A percentile compares a stretch with the other conserved stretches of the same genome.
Conservation (phyloP, 2,329 filamentous ascomycete genomes). For the Fusarium heterosporum region DNA sequence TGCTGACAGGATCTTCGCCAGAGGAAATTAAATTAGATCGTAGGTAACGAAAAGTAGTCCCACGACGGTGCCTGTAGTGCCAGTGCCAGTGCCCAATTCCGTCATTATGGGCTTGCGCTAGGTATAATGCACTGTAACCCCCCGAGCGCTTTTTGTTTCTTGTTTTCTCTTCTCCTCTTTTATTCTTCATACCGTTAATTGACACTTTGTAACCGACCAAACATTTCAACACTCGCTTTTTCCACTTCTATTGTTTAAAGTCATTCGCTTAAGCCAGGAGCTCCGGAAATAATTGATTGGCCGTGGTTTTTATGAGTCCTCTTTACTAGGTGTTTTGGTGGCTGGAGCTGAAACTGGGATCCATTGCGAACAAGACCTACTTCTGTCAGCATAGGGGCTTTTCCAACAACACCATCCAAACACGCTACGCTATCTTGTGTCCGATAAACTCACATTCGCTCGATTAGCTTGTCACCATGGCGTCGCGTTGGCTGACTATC, state of each 20-base stretch:
- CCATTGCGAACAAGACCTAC: neutral
- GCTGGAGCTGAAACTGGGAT: conserved; percentile 30
- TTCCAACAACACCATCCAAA: conserved; percentile 1
- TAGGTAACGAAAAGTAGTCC: too few species aligned
- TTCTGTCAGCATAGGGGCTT: neutral
- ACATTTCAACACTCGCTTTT: conserved; percentile 2
- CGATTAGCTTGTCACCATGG: conserved; percentile 41
- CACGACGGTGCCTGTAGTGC: too few species aligned
- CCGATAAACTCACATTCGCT: neutral
- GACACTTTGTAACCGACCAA: neutral
- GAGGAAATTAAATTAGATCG: conserved; percentile 17
- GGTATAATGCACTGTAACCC: neutral
- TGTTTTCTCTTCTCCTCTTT: neutral
- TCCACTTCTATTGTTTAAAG: neutral
- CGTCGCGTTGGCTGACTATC: conserved; percentile 49
- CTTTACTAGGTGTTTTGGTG: conserved; percentile 15
- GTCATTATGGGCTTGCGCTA: neutral
- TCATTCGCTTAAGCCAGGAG: conserved; percentile 25
- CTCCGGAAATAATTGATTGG: neutral
- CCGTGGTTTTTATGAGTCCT: neutral
- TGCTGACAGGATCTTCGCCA: conserved; percentile 31
- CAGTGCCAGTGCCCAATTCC: neutral
- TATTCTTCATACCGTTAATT: neutral
- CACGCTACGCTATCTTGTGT: neutral
- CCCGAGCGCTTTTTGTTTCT: neutral